Conservation (phyloP, 2,329 filamentous ascomycete species). For the Beauveria medogensis region DNA sequence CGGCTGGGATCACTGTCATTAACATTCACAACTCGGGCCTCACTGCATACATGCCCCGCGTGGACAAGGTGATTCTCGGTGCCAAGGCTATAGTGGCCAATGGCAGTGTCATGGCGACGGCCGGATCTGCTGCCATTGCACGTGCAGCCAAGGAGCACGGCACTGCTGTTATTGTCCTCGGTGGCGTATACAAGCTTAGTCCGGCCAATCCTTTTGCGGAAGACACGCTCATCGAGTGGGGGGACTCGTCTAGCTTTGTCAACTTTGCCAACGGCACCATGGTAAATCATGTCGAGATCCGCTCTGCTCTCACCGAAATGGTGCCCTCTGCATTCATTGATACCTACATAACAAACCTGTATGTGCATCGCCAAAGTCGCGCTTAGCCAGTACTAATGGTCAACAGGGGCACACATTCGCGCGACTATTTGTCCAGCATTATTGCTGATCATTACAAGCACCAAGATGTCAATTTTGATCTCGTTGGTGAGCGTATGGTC, state of each 20-base stretch:
- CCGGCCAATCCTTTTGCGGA: conserved; percentile 81
- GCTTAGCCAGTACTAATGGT: conserved; percentile 3
- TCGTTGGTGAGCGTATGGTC: conserved; percentile 23
- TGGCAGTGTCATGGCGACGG: conserved; percentile 75
- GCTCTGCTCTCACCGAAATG: conserved; percentile 75
- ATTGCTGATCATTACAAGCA: conserved; percentile 68
- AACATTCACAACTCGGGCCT: conserved; percentile 77
- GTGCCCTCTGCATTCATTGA: conserved; percentile 69
- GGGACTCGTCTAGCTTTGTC: conserved; percentile 68
- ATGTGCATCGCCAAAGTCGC: conserved; percentile 20
- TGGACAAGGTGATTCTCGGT: conserved; percentile 90
- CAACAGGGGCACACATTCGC: conserved; percentile 55
- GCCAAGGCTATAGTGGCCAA: conserved; percentile 84
- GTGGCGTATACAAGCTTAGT: conserved; percentile 88
- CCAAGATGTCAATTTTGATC: conserved; percentile 59
- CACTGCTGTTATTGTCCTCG: conserved; percentile 80
- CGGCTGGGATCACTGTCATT: conserved; percentile 73
- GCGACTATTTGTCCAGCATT: conserved; percentile 64
- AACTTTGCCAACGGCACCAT: conserved; percentile 72
- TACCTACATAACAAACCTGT: conserved; percentile 74
- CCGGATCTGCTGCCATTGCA: conserved; percentile 76
- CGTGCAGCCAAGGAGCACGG: conserved; percentile 75
- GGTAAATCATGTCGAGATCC: conserved; percentile 68
- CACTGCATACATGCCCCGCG: conserved; percentile 88
- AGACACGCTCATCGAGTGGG: conserved; percentile 77